Conservation (phyloP, 495 filamentous ascomycete species). For the Daldinia caldariorum region DNA sequence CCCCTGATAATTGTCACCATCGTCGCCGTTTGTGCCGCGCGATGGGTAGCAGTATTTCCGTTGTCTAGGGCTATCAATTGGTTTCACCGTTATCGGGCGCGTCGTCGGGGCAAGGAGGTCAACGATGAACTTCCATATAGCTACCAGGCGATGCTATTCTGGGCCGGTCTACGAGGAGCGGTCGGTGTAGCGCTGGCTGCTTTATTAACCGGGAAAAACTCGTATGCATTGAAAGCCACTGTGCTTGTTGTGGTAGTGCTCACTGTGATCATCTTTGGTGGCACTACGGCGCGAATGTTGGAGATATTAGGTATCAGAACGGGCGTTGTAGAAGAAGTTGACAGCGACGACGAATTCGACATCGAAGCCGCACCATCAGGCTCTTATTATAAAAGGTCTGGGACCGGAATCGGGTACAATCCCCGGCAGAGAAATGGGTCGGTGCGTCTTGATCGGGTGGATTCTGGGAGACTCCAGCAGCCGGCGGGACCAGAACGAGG, state of each 20-base stretch:
- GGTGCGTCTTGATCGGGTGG: slow-evolving; percentile 47
- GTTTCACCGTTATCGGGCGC: slow-evolving; percentile 90
- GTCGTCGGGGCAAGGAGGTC: slow-evolving; percentile 77
- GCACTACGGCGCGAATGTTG: slow-evolving; percentile 97
- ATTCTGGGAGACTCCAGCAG: slow-evolving; percentile 42
- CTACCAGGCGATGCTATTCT: slow-evolving; percentile 98
- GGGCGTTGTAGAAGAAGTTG: slow-evolving; percentile 94
- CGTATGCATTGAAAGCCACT: slow-evolving; percentile 82
- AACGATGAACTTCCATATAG: slow-evolving; percentile 90
- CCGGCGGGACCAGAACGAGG: slow-evolving; percentile 56
- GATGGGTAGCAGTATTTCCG: slow-evolving; percentile 94
- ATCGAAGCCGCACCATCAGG: slow-evolving; percentile 81
- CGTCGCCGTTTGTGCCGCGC: slow-evolving; percentile 87
- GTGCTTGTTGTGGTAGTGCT: slow-evolving; percentile 96
- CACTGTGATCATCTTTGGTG: slow-evolving; percentile 98
- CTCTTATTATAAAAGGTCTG: slow-evolving; percentile 80
- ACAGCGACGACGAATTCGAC: slow-evolving; percentile 98
- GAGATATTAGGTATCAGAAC: slow-evolving; percentile 95
- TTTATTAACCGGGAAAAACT: slow-evolving; percentile 80
- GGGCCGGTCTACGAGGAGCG: slow-evolving; percentile 94
- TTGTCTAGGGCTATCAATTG: slow-evolving; percentile 91
- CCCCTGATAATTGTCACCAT: slow-evolving; percentile 94
- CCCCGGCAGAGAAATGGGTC: slow-evolving; percentile 64
- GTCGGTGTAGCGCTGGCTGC: slow-evolving; percentile 97
- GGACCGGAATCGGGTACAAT: slow-evolving; percentile 74